Evolutionary conservation across 2,329 filamentous ascomycete genomes (phyloP).

Genomic region (Knoxdaviesia proteae): DNA sequence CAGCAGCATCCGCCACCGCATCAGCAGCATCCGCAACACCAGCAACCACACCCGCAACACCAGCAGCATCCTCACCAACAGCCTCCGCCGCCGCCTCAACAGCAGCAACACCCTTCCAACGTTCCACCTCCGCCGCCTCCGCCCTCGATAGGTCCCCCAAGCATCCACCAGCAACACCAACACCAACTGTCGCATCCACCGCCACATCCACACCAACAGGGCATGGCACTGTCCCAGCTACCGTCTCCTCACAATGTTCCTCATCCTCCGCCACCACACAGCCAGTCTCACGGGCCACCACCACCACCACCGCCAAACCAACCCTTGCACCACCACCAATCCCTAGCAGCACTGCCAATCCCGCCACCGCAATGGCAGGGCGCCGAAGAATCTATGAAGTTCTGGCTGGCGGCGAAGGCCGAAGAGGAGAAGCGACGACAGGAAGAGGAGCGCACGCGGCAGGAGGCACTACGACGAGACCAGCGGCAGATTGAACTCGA

Average conservation of each 20-base stretch:
- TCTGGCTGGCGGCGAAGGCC: conserved; percentile 48
- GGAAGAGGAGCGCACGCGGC: conserved; percentile 49
- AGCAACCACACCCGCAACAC: conserved; percentile 1
- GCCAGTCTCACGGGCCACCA: conserved; percentile 6
- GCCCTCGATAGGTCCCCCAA: neutral
- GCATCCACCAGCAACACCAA: neutral
- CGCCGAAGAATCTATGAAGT: conserved; percentile 49
- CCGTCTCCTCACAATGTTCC: no score
- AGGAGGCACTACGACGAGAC: conserved; percentile 47
- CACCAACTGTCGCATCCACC: conserved; percentile 4
- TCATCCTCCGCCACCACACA: no score
- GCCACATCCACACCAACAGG: conserved; percentile 1
- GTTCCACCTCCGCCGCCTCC: conserved; percentile 5
- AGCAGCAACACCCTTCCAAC: conserved; percentile 1
- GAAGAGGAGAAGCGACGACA: conserved; percentile 56
- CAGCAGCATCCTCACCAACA: neutral
- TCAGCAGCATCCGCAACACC: conserved; percentile 11
- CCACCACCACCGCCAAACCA: conserved; percentile 7
- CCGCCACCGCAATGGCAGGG: conserved; percentile 45
- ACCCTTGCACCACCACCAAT: conserved; percentile 9
- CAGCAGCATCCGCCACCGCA: conserved; percentile 11
- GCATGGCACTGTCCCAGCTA: neutral
- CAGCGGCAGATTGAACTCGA: conserved; percentile 53
- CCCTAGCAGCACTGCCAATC: conserved; percentile 34
- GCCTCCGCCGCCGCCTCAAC: neutral